phyloP scores from a whole-genome alignment of 176 grass and related monocot species.

The Carex cristatella region DNA sequence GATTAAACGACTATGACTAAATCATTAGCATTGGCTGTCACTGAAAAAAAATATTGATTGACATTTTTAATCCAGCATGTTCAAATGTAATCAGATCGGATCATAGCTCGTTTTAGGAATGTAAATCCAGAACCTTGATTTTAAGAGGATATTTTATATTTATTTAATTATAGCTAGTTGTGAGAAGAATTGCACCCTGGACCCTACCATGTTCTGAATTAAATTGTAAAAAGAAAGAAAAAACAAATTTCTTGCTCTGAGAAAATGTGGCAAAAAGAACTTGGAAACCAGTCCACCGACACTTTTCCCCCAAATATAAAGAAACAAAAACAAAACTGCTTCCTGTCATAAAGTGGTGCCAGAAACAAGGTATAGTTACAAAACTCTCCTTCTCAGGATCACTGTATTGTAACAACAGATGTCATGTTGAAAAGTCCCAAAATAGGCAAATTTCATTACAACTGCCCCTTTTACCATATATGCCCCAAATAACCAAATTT shows the following conservation, averaged over 20 bases:
- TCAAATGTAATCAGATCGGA: neutral
- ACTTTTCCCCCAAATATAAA: conserved; percentile 10
- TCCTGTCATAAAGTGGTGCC: neutral
- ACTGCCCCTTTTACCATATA: neutral
- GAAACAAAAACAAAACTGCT: conserved; percentile 9
- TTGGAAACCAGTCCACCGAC: conserved; percentile 4
- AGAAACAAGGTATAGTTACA: neutral
- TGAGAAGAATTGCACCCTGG: neutral
- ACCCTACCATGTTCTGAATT: conserved; percentile 13
- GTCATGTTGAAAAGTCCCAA: conserved; percentile 7
- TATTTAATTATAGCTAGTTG: neutral
- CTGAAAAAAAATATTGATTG: neutral
- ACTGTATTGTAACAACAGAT: neutral
- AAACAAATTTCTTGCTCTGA: neutral
- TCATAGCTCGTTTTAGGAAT: neutral
- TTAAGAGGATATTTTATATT: neutral
- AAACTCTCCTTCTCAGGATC: neutral
- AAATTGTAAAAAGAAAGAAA: neutral
- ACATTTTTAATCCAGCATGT: neutral
- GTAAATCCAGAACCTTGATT: neutral
- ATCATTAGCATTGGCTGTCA: neutral
- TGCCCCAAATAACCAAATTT: neutral
- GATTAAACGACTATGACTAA: neutral
- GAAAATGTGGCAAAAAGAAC: neutral
- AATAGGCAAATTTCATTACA: neutral